Evolutionary conservation across 768 basidiomycete species (phyloP).

Genomic region (Imleria badia): DNA sequence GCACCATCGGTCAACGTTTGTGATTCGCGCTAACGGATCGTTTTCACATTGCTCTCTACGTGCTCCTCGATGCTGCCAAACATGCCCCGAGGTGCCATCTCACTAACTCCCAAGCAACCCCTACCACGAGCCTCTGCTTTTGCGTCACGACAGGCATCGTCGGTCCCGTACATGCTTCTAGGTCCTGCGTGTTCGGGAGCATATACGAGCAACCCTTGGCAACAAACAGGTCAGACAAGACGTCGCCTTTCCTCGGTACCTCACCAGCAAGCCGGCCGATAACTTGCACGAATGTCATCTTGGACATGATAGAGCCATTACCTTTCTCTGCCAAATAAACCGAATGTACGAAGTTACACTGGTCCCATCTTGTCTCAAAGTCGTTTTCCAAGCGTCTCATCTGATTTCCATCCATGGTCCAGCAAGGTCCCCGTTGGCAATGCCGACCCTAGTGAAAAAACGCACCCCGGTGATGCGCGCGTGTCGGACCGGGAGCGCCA

Average conservation of each 20-base stretch:
- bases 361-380: no score
- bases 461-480: no score
- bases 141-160: slow-evolving; percentile 83
- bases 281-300: slow-evolving; percentile 81
- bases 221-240: slow-evolving; percentile 82
- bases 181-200: slow-evolving; percentile 84
- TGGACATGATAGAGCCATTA: no score
- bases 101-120: slow-evolving; percentile 89
- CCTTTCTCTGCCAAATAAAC: no score
- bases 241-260: slow-evolving; percentile 63
- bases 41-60: slow-evolving; percentile 58
- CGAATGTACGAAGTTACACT: no score
- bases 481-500: slow-evolving; percentile 81
- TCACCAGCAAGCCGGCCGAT: slow-evolving; percentile 78
- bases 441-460: no score
- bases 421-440: no score
- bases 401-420: no score
- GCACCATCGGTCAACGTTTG: not conserved
- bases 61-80: slow-evolving; percentile 79
- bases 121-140: slow-evolving; percentile 74
- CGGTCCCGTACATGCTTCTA: slow-evolving; percentile 87
- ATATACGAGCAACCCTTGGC: slow-evolving; percentile 95
- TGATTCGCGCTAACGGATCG: slow-evolving; percentile 44
- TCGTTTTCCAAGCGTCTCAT: no score
- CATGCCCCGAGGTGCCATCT: slow-evolving; percentile 95